Base-by-base conservation (phyloP, 768 basidiomycete species). In the Lactarius sp. region DNA sequence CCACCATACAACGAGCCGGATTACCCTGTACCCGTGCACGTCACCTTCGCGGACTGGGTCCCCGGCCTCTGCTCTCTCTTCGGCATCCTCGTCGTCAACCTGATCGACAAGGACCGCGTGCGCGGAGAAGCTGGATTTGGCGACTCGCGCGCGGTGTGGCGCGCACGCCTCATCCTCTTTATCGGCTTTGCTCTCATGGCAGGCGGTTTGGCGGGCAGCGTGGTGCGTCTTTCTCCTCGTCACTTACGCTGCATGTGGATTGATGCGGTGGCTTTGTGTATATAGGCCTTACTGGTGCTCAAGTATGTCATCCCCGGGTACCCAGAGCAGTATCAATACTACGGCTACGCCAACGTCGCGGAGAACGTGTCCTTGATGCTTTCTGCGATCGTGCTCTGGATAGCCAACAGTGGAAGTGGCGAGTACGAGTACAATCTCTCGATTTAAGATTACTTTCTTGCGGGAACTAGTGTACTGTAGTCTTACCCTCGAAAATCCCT, bases 181-280 rank as follows among this genome's bases (percentile, higher is more conserved):
- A 82, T 98, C 63, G 96, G 96, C 1, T 97, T 99, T 70, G 94
- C 96, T 0, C 74, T 98, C 52, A 94, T 99, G 94, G 97, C 97
- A 2, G 96, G 97, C 8, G 97, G 97, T 0, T 73, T 98, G 51
- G 97, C 96, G n/a, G 97, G 96, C 55, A 95, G 94, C 71, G 85
- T 97, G 72, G 95, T 98, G 71, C 70, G 94, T 85, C 14, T 27
- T 57, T 56, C 50, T 6, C 33, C 27, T 54, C 52, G 4, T 5
- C 31, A 7, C 1, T 53, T 56, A 37, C 34, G 33, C 33, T 52
- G 18, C 64, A 47, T 33, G 18, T 20, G 36, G 10, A 46, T 8
- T 20, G 44, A 44, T 34, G 52, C 3, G 4, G 14, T 34, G 10
- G 16, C n/a, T 13, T n/a, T n/a, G 13, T 1, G 3, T 3, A 16